Evolutionary conservation across 2,329 filamentous ascomycete species (phyloP).

Genomic region (Fusarium chlamydosporum): DNA sequence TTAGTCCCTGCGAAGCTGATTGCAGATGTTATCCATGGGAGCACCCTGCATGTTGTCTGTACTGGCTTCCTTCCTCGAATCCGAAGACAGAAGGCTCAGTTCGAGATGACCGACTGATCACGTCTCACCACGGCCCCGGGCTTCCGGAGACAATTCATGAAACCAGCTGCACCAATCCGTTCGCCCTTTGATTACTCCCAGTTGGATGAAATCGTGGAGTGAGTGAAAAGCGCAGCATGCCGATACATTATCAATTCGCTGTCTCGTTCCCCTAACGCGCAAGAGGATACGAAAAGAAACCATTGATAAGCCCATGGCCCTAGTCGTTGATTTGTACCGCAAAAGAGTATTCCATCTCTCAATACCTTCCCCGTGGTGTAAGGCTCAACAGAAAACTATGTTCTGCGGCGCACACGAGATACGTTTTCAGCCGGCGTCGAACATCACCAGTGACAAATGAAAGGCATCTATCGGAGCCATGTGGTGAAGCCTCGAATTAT

Average conservation of each 20-base stretch:
- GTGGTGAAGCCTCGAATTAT: conserved; percentile 34
- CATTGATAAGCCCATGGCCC: neutral
- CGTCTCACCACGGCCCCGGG: neutral
- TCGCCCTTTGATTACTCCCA: conserved; percentile 11
- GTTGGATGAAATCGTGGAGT: neutral
- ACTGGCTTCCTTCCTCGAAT: neutral
- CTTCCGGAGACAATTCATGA: conserved; percentile 1
- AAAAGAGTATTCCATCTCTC: neutral
- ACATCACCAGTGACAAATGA: conserved; percentile 37
- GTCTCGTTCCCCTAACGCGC: neutral
- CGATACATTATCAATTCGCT: neutral
- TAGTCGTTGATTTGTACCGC: neutral
- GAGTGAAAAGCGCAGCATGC: neutral
- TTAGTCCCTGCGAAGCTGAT: too few relatives aligned
- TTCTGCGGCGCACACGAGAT: neutral
- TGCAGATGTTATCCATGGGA: neutral
- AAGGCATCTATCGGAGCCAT: conserved; percentile 38
- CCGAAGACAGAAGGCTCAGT: neutral
- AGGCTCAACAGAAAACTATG: neutral
- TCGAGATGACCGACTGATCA: neutral
- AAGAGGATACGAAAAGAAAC: neutral
- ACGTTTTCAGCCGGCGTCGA: neutral
- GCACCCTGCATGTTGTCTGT: neutral
- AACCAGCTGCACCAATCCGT: conserved; percentile 6
- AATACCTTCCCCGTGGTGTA: neutral